Base-by-base conservation (phyloP, 2,329 filamentous ascomycete genomes). In the Arthrobotrys iridis region DNA sequence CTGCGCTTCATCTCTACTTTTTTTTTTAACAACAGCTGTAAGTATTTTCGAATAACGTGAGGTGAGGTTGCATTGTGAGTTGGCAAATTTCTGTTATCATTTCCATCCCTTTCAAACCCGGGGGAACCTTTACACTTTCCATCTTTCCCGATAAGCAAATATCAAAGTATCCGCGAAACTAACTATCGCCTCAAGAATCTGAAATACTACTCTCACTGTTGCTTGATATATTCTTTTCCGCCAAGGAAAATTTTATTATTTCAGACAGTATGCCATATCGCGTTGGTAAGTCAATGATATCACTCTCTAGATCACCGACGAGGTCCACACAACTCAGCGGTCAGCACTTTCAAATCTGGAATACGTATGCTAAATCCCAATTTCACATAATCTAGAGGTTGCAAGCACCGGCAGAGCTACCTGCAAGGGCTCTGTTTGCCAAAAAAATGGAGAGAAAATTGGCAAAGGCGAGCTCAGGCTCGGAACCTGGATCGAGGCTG, bases 251-350 rank as follows among this genome's bases (percentile, higher is more conserved):
- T n/a, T n/a, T n/a, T n/a, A n/a, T n/a, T n/a, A 33, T 4, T 58
- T 67, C 40, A 18, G 40, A 50, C 43, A 64, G 59, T 20, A 75
- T 75, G 71, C 71, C 71, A 20, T 75, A 75, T 28, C 71, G 71
- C 63, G 71, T 75, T 75, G 71, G 71, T 75, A 75, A 75, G 71
- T 75, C 5, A 46, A 45, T 74, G 70, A 67, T 74, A 74, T 74
- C 68, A 66, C 45, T 30, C 40, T 24, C 48, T 52, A 43, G 37
- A 67, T 63, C 62, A 28, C 70, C 52, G 60, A 40, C 50, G 28
- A 50, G 24, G 41, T 52, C 28, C 15, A 15, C n/a, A 50, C 67
- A 72, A 64, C 67, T 52, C 67, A 65, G 22, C 30, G 4, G 4
- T n/a, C 26, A 20, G 33, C 11, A n/a, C 24, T 40, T 28, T 10